Base-by-base conservation (phyloP, 108 stramenopile genomes). In the Cyclotella distinguenda region DNA sequence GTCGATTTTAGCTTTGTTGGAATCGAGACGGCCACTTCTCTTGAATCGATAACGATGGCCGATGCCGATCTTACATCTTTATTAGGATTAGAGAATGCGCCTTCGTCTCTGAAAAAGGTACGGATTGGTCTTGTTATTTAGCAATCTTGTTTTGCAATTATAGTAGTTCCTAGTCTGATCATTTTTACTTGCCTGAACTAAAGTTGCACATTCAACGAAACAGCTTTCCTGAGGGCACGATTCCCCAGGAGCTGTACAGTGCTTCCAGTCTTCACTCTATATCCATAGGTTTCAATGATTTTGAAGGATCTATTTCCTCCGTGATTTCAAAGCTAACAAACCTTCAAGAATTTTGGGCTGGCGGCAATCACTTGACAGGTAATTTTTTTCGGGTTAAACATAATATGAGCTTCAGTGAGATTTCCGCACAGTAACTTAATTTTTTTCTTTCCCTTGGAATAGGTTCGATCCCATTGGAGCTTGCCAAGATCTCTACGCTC, bases 161-260 rank as follows among this genome's bases (percentile, higher is more conserved):
- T 38, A 12, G 8, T 12, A 10, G 10, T 52, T 52, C 11, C 8
- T 34, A 38, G 32, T n/a, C 19, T 10, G 45, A 49, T 31, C 25
- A 46, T 4, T 46, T 21, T 16, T 23, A 10, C 53, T 31, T 16
- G 33, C 2, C 11, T 54, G 16, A 42, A 26, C 54, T 19, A 66
- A 60, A 77, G 46, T 74, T 91, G 1, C 84, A 82, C 25, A 62
- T 88, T 39, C 57, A 70, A n/a, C 65, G 77, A 19, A 86, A 85
- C 50, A 53, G 70, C 18, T 84, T 91, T 47, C 68, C 68, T 1
- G 67, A 82, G 26, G 53, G 64, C 16, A 6, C 30, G 6, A 86
- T 91, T 58, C 87, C 87, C 6, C 72, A 81, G 16, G 90, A 88
- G 56, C 38, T 91, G 12, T 91, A 58, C 48, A 66, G 61, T 6